phyloP scores from a whole-genome alignment of 768 basidiomycete genomes.

The Trichaptum fuscoviolaceum region DNA sequence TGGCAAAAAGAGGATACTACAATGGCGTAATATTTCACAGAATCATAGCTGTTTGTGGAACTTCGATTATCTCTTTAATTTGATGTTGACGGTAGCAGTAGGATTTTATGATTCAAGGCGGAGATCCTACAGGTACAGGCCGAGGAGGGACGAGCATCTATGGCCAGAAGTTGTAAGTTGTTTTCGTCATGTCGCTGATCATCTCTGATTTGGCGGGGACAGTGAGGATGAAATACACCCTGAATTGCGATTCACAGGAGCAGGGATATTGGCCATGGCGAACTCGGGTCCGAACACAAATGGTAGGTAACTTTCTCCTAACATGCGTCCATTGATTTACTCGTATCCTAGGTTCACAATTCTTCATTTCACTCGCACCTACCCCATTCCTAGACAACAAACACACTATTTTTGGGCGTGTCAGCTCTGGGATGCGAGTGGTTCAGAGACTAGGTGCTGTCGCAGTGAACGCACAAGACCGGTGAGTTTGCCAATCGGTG shows the following conservation, averaged over 20 bases:
- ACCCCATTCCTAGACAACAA: conserved; percentile 83
- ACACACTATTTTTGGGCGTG: conserved; percentile 89
- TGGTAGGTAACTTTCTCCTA: conserved; percentile 34
- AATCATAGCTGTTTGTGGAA: conserved; percentile 66
- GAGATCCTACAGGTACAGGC: conserved; percentile 95
- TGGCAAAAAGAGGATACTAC: conserved; percentile 90
- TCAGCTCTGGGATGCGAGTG: conserved; percentile 87
- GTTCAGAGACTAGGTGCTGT: conserved; percentile 90
- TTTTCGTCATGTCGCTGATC: not conserved
- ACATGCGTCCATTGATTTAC: not conserved
- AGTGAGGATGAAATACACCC: conserved; percentile 90
- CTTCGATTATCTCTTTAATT: conserved; percentile 3
- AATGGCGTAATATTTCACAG: conserved; percentile 88
- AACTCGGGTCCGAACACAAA: conserved; percentile 96
- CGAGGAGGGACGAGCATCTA: conserved; percentile 87
- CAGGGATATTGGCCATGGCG: conserved; percentile 95
- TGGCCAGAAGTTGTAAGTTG: conserved; percentile 76
- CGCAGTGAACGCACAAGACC: conserved; percentile 81
- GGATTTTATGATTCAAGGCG: conserved; percentile 98
- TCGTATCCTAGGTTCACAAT: conserved; percentile 71
- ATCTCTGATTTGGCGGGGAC: not conserved
- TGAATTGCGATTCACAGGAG: conserved; percentile 90
- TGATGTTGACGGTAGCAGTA: conserved; percentile 22
- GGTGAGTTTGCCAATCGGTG: conserved; percentile 39
- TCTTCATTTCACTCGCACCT: conserved; percentile 82